Evolutionary conservation across 2,329 filamentous ascomycete genomes (phyloP), one percentile per base, ranked within the genome.

Genomic region (Colletotrichum tropicale): DNA sequence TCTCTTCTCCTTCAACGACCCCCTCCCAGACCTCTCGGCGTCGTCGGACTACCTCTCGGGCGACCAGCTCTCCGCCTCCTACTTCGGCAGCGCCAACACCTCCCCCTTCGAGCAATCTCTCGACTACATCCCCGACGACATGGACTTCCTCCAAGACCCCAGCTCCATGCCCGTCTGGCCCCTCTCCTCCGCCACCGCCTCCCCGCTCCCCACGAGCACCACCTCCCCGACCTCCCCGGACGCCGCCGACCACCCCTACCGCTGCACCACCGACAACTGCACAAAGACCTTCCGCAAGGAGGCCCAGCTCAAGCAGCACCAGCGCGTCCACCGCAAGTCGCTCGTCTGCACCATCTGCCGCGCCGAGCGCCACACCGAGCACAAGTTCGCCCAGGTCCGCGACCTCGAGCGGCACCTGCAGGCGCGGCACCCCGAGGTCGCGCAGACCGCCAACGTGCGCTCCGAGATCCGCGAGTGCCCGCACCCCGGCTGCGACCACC

Each of bases 401-500:
- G 77, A 78, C 64, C 77, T 78, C 69, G 77, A 78, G 77, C 75
- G 77, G 8, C 77, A 78, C 75, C 43, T 78, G 65, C 77, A 77
- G 75, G 77, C 76, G 15, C 75, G 77, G 12, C 77, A 78, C 70
- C 65, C 38, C 16, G 75, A 76, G 43, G 75, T 76, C 6, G 77
- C 77, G 8, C 69, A 66, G 36, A 68, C 52, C 10, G 38, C 66
- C 24, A 77, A 78, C 66, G 72, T 78, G 18, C 71, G 77, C 43
- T 77, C 77, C 66, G 77, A 78, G 72, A 65, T 75, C 55, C 69
- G 77, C 34, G 67, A 70, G 69, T 78, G 77, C 43, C 77, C 77
- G 12, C 67, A 70, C 38, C 52, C 72, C 30, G 77, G 77, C 15
- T 78, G 77, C 77, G 72, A 76, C 10, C 72, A 78, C 72, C 65